A percentile compares a stretch with the other conserved stretches of the same genome.
phyloP scores from a whole-genome alignment of 2,329 filamentous ascomycete genomes.

The Pseudopyrenochaeta lycopersici region DNA sequence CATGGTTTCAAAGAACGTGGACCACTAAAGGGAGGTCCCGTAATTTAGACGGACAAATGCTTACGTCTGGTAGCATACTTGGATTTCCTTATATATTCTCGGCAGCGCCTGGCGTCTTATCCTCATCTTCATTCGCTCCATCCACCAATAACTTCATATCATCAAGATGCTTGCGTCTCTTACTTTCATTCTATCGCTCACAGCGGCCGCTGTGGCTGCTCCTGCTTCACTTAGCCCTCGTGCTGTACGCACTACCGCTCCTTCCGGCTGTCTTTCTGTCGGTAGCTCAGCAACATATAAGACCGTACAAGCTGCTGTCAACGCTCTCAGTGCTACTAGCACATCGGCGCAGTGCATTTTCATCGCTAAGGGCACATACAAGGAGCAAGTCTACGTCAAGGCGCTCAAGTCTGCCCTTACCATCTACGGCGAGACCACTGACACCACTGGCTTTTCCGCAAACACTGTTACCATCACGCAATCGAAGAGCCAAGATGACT shows the following conservation, averaged over 20 bases:
- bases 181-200: constrained; percentile 29
- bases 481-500: constrained; percentile 57
- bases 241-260: constrained; percentile 55
- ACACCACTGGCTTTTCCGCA: constrained; percentile 55
- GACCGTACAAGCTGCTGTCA: constrained; percentile 65
- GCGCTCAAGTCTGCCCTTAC: constrained; percentile 59
- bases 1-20: not conserved
- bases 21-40: not conserved
- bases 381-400: constrained; percentile 66
- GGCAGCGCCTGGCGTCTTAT: not conserved
- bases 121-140: not conserved
- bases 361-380: constrained; percentile 68
- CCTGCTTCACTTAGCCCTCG: constrained; percentile 27
- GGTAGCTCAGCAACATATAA: constrained; percentile 54
- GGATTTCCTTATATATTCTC: constrained; percentile 3
- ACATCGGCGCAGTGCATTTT: constrained; percentile 67
- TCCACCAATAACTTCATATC: constrained; percentile 3
- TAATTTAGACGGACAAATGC: constrained; percentile 18
- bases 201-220: constrained; percentile 29
- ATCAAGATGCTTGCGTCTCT: constrained; percentile 26
- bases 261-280: constrained; percentile 62
- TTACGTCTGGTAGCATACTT: constrained; percentile 2
- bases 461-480: constrained; percentile 68
- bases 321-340: constrained; percentile 64
- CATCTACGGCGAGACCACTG: constrained; percentile 69